These are phyloP conservation scores for Diophrys sp. DNA, from an alignment of 73 alveolate species.

Conservation along the genomic window DNA sequence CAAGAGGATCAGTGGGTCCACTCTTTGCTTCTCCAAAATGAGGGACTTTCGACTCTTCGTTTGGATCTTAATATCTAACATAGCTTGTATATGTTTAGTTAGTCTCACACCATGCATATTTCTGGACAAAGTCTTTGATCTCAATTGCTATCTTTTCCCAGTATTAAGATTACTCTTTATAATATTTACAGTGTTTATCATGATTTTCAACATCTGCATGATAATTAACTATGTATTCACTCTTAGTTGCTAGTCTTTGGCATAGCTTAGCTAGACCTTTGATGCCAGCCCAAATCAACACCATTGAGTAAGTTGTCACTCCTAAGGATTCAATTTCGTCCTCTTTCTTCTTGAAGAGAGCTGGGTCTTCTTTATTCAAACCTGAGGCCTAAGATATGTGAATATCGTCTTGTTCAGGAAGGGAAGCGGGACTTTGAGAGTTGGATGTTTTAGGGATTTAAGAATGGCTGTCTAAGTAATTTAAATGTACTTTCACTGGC, in stretches of 20 bases:
- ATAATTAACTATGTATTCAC: constrained; percentile 16
- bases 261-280: constrained; percentile 27
- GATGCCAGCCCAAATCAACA: constrained; percentile 35
- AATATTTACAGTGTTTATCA: constrained; percentile 15
- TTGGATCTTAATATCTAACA: not conserved
- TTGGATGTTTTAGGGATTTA: no score
- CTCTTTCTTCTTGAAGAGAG: constrained; percentile 1
- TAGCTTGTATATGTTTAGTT: constrained; percentile 25
- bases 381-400: no score
- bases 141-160: constrained; percentile 40
- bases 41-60: constrained; percentile 2
- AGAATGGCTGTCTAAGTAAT: no score
- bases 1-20: constrained; percentile 2
- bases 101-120: constrained; percentile 38
- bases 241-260: constrained; percentile 8
- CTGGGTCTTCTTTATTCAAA: not conserved
- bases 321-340: constrained; percentile 23
- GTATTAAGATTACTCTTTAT: constrained; percentile 12
- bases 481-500: constrained; percentile 17
- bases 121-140: constrained; percentile 27
- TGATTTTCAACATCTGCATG: constrained; percentile 12
- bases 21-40: not conserved
- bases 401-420: no score
- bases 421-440: no score
- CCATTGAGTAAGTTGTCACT: constrained; percentile 30